Conservation (phyloP, 176 grass and related monocot species). For the Puccinellia tenuiflora region DNA sequence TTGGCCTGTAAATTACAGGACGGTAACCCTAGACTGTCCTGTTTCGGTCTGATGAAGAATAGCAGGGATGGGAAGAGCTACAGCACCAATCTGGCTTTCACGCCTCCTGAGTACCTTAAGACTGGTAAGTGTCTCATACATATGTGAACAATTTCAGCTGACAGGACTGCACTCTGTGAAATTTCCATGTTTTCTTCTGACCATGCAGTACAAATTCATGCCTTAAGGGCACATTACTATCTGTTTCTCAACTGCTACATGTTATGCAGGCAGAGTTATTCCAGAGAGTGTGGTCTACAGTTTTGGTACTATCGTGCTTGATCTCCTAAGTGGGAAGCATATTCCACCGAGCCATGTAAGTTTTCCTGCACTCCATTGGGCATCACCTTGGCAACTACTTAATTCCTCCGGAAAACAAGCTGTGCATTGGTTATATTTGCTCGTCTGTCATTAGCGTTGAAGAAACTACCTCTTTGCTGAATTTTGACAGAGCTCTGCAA, state of each 20-base stretch:
- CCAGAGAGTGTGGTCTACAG: conserved; percentile 91
- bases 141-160: background rate
- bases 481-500: background rate
- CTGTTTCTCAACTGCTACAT: background rate
- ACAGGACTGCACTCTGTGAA: background rate
- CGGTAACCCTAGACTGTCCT: conserved; percentile 76
- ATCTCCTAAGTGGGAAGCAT: conserved; percentile 92
- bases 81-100: conserved; percentile 91
- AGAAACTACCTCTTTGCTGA: background rate
- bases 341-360: conserved; percentile 92
- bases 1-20: conserved; percentile 37
- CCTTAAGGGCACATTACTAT: background rate
- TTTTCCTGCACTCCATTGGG: too few species aligned
- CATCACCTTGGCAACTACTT: too few species aligned
- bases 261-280: conserved; percentile 76
- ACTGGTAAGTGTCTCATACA: conserved; percentile 45
- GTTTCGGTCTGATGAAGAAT: conserved; percentile 94
- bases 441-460: background rate
- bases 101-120: conserved; percentile 79
- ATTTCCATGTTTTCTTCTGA: background rate
- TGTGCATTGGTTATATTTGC: background rate
- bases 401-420: background rate
- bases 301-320: conserved; percentile 87
- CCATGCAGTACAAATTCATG: background rate
- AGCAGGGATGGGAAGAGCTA: conserved; percentile 93